Evolutionary conservation across 2,329 filamentous ascomycete species (phyloP).

Genomic region (Cladophialophora carrionii): DNA sequence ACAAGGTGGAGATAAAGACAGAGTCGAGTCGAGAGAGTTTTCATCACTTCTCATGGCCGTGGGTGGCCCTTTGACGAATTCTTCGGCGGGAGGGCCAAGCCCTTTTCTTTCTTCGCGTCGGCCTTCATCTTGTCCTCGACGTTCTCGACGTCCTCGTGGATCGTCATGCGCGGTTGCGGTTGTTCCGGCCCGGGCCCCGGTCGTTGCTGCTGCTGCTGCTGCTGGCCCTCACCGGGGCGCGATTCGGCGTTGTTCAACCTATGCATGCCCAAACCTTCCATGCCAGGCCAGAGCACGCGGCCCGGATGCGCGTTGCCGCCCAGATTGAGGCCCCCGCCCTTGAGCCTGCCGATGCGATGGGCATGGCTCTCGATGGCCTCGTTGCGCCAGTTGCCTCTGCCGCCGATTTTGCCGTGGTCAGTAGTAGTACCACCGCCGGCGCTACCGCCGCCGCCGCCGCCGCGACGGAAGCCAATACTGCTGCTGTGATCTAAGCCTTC

Average conservation of each 20-base stretch:
- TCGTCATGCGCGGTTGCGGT: slow-evolving; percentile 11
- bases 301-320: slow-evolving; percentile 22
- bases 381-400: slow-evolving; percentile 47
- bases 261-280: slow-evolving; percentile 39
- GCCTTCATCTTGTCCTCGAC: slow-evolving; percentile 31
- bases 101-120: slow-evolving; percentile 25
- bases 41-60: slow-evolving; percentile 9
- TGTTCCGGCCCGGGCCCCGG: too few species aligned
- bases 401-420: slow-evolving; percentile 8
- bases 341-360: slow-evolving; percentile 45
- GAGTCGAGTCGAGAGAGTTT: slow-evolving; percentile 10
- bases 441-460: not conserved
- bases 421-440: slow-evolving; percentile 17
- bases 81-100: slow-evolving; percentile 18
- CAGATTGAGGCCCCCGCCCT: slow-evolving; percentile 35
- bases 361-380: slow-evolving; percentile 49
- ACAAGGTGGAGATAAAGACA: not conserved
- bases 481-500: slow-evolving; percentile 50
- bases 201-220: not conserved
- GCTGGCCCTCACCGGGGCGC: not conserved
- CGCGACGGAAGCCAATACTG: slow-evolving; percentile 28
- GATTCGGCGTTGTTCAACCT: slow-evolving; percentile 24
- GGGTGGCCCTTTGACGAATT: slow-evolving; percentile 7
- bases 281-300: slow-evolving; percentile 39
- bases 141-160: slow-evolving; percentile 28